Base-by-base conservation (phyloP, 1,284 basidiomycete species). In the Neotropicomus parvogracilis region DNA sequence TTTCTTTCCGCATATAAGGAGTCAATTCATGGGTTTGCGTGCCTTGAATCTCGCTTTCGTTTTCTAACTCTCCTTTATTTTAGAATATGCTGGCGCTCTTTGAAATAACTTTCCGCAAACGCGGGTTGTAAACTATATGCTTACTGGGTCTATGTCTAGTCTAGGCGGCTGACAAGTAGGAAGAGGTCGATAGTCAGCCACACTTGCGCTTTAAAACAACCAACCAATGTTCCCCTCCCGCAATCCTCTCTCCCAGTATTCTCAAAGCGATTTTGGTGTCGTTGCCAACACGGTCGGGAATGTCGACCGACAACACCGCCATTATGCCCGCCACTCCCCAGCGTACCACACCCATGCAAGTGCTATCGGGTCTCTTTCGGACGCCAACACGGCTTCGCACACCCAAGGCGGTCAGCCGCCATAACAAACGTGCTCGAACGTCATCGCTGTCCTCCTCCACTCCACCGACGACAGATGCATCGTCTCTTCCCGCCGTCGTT, bases 401-500 rank as follows among this genome's bases (percentile, higher is more conserved):
- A 11, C 58, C 62, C 6, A 27, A 40, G 14, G 36, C 35, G 2
- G 45, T 56, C 46, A 52, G 48, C 55, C 59, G 45, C 32, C 44
- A 38, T 35, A 50, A 49, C 31, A 63, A 60, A 38, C 62, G 59
- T n/a, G 13, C 44, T n/a, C 49, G 48, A 12, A 36, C 51, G 5
- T 46, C 52, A 11, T 46, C 47, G 0, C 16, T 42, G 13, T 44
- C 46, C 16, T 48, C 56, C 21, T 46, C 52, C 21, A 39, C 39
- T 1, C 27, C 54, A 12, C 48, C 53, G 4, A 43, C 48, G 2
- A 54, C 54, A 0, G 34, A 16, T 12, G 43, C 42, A 3, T 48
- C 46, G 0, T 44, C 46, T 8, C 44, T 64, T 3, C 63, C 65
- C 2, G 42, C 62, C 2, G 60, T 78, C 34, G 71, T 77, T 9